Percentiles rank a stretch among this genome's conserved stretches.
These are phyloP conservation scores for Quercus lobata DNA, from an alignment of 331 rosid genomes.

Conservation along the genomic window DNA sequence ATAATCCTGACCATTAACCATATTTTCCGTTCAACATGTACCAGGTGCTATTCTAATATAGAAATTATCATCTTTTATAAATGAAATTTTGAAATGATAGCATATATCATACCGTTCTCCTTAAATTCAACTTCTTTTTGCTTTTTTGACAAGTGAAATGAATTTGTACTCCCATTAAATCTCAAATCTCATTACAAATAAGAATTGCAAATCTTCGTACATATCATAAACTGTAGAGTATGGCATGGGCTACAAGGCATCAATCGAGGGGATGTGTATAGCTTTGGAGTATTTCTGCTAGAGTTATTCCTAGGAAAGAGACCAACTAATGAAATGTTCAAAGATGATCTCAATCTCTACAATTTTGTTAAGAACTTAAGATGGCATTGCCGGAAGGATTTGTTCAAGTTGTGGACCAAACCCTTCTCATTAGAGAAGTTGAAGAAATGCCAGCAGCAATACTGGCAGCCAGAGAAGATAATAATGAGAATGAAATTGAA, in stretches of 20 bases:
- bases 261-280: conserved; percentile 19
- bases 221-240: conserved; percentile 18
- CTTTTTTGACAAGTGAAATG: no score
- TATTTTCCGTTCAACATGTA: no score
- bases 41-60: no score
- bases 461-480: not conserved
- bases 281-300: conserved; percentile 32
- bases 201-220: no score
- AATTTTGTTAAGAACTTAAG: conserved; percentile 10
- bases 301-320: conserved; percentile 21
- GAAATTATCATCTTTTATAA: no score
- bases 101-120: no score
- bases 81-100: no score
- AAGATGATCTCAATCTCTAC: conserved; percentile 15
- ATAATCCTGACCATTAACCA: no score
- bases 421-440: not conserved
- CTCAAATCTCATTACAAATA: no score
- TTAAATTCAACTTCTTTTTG: no score
- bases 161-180: no score
- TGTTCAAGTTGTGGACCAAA: conserved; percentile 1
- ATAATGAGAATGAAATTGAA: not conserved
- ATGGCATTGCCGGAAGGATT: not conserved
- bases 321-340: conserved; percentile 27
- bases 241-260: conserved; percentile 13
- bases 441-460: not conserved